Percentiles rank a stretch among this genome's conserved stretches.
phyloP scores from a whole-genome alignment of 108 stramenopile genomes.

The Cyclostephanos invisitatus region DNA sequence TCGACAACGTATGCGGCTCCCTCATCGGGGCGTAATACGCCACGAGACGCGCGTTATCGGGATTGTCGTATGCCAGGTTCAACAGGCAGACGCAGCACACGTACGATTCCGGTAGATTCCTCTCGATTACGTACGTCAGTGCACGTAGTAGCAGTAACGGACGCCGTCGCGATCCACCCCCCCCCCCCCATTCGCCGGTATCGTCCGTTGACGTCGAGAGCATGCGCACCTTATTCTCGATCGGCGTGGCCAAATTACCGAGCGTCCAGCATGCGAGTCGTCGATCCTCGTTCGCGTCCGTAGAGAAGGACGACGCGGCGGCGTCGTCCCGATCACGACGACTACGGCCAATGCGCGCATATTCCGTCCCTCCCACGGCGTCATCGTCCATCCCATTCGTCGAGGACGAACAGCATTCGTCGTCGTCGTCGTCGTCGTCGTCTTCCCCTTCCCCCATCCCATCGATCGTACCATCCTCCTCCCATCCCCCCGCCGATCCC shows the following conservation, averaged over 20 bases:
- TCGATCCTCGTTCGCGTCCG: conserved; percentile 32
- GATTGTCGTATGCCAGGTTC: conserved; percentile 51
- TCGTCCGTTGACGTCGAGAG: not conserved
- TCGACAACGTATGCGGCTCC: not conserved
- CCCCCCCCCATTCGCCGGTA: not conserved
- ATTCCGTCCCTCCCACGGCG: too few relatives aligned
- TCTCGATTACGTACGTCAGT: conserved; percentile 30
- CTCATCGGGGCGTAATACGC: conserved; percentile 9
- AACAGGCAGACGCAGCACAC: conserved; percentile 49
- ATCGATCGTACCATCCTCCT: too few relatives aligned
- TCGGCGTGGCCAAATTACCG: conserved; percentile 56
- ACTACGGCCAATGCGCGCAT: too few relatives aligned
- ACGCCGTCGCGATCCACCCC: too few relatives aligned
- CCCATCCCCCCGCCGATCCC: not conserved
- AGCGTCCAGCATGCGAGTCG: conserved; percentile 56
- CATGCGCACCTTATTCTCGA: conserved; percentile 53
- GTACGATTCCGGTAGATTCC: conserved; percentile 41
- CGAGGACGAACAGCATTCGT: too few relatives aligned
- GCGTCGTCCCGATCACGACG: not conserved
- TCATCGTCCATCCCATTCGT: too few relatives aligned
- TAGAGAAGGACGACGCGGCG: not conserved
- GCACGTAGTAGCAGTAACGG: conserved; percentile 26
- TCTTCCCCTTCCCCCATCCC: not conserved
- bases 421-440: not conserved
- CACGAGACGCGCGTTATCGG: conserved; percentile 26